Percentiles rank a stretch among this genome's conserved stretches.
Conservation (phyloP, 1,284 basidiomycete genomes). For the Anthracocystis panici-leucophaei region DNA sequence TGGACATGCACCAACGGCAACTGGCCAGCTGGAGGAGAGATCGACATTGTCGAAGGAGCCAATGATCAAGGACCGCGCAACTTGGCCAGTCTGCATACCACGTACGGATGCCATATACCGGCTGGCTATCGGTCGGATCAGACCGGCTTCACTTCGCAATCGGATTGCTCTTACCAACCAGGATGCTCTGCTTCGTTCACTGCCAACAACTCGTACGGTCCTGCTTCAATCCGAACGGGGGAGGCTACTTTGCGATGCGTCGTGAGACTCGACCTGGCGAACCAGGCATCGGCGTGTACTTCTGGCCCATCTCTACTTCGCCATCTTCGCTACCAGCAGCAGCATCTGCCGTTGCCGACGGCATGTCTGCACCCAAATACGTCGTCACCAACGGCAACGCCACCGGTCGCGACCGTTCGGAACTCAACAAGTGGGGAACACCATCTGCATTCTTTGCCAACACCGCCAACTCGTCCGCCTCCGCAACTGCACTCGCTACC, state of each 20-base stretch:
- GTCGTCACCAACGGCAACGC: conserved; percentile 48
- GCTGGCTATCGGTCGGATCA: conserved; percentile 26
- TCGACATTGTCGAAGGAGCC: conserved; percentile 61
- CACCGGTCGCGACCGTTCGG: conserved; percentile 32
- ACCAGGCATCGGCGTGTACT: conserved; percentile 52
- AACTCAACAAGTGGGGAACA: conserved; percentile 47
- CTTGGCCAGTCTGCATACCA: conserved; percentile 53
- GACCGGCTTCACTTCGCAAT: conserved; percentile 23
- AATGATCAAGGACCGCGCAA: conserved; percentile 55
- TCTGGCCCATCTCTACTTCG: conserved; percentile 46
- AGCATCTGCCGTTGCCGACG: conserved; percentile 37
- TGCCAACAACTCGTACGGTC: conserved; percentile 42
- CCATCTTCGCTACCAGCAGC: conserved; percentile 31
- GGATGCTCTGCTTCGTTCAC: conserved; percentile 54
- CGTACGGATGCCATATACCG: conserved; percentile 41
- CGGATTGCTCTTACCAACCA: conserved; percentile 57
- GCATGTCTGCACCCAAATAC: conserved; percentile 37
- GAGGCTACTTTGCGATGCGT: conserved; percentile 58
- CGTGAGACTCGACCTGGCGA: conserved; percentile 53
- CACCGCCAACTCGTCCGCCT: conserved; percentile 30
- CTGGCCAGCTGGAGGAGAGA: conserved; percentile 59
- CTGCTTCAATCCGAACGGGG: conserved; percentile 52
- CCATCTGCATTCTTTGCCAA: conserved; percentile 58
- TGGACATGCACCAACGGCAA: conserved; percentile 53
- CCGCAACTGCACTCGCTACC: conserved; percentile 3